Base-by-base conservation (phyloP, 2,329 filamentous ascomycete species). In the Epichloe uncinata region DNA sequence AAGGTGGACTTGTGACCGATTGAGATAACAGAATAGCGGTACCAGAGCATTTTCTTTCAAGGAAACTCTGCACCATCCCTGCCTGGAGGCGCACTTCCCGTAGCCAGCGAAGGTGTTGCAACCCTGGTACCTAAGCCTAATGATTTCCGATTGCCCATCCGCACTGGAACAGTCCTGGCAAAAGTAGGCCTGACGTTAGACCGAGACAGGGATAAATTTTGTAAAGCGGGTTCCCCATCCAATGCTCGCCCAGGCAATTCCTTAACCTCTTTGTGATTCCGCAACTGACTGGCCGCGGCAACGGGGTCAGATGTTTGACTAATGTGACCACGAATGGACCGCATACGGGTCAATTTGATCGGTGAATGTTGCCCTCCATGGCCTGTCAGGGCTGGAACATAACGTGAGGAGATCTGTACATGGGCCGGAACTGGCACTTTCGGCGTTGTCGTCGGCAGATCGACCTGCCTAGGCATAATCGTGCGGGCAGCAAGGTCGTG, bases 361-460 rank as follows among this genome's bases (percentile, higher is more conserved):
- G 37, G 35, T n/a, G 26, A n/a, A 11, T 2, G 4, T 38, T 41
- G 34, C 8, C 16, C 18, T 20, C 30, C 26, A 40, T 26, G 16
- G 12, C 40, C 41, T 37, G 34, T 7, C 20, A 22, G 5, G 12
- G 42, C 5, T 20, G 42, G 40, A 44, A 9, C n/a, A 45, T 44
- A 15, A 15, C 26, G 45, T 40, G 42, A 40, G 33, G 42, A 13
- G 15, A 33, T 13, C 34, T 34, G 22, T 3, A 42, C 33, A n/a
- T 35, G 35, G 12, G 38, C 11, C 7, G 59, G 54, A 5, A 57
- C 45, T 22, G 56, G 56, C n/a, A 51, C 56, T 42, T 44, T 50
- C 7, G 59, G 59, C 5, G 59, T 61, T 8, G 58, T 59, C 16
- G 57, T 57, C 11, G 55, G 36, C 34, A 52, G 35, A 20, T 35